A percentile compares a stretch with the other conserved stretches of the same genome.
Evolutionary conservation across 768 basidiomycete genomes (phyloP).

Genomic region (Calocybe cyanea): DNA sequence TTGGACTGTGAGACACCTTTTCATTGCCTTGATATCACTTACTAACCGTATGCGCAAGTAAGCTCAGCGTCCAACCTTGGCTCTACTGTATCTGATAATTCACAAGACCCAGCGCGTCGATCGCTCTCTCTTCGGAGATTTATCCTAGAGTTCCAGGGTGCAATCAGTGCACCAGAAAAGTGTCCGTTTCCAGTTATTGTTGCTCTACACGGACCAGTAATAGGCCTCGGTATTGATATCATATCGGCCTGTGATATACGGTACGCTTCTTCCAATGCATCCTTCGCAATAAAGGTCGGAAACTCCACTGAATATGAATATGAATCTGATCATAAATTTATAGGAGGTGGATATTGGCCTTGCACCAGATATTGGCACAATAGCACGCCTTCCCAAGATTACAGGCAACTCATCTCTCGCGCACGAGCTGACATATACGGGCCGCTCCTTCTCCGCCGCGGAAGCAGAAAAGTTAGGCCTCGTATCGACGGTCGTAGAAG

Average conservation of each 20-base stretch:
- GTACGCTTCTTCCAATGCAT: conserved; percentile 56
- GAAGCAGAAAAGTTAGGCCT: conserved; percentile 73
- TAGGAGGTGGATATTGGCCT: conserved; percentile 87
- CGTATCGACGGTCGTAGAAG: conserved; percentile 66
- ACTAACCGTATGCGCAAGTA: conserved; percentile 21
- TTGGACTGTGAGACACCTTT: conserved; percentile 58
- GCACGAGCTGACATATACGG: conserved; percentile 75
- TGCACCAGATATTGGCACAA: conserved; percentile 84
- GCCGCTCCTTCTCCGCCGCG: conserved; percentile 58
- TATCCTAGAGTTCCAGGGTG: conserved; percentile 61
- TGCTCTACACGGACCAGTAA: conserved; percentile 69
- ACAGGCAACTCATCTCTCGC: conserved; percentile 69
- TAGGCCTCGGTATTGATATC: conserved; percentile 81
- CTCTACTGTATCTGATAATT: conserved; percentile 15
- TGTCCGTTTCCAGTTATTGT: conserved; percentile 80
- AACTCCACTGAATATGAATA: conserved; percentile 30
- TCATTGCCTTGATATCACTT: not conserved
- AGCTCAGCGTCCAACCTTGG: conserved; percentile 25
- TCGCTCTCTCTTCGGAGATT: conserved; percentile 45
- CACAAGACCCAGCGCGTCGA: conserved; percentile 48
- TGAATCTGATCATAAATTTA: conserved; percentile 31
- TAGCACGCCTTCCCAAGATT: conserved; percentile 78
- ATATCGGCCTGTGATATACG: conserved; percentile 75
- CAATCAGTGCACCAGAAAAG: conserved; percentile 63
- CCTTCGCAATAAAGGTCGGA: conserved; percentile 71